Evolutionary conservation across 164 flowering plant species (phyloP).

Genomic region (Warburgia ugandensis): DNA sequence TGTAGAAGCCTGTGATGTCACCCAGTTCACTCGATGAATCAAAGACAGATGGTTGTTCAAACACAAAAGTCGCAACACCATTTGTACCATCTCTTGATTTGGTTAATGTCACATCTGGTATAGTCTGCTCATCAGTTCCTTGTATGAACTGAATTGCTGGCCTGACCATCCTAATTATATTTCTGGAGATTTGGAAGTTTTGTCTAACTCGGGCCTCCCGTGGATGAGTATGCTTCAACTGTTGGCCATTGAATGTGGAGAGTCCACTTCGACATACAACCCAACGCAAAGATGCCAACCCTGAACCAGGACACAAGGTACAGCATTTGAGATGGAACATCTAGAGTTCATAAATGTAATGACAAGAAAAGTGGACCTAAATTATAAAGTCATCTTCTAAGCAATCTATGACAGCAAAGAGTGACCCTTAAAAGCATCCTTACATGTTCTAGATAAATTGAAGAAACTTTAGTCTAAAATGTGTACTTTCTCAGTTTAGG

Average conservation of each 20-base stretch:
- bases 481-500: too few species aligned
- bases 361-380: too few species aligned
- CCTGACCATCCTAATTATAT: constrained; percentile 53
- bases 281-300: constrained; percentile 22
- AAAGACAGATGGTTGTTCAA: constrained; percentile 86
- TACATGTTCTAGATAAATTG: too few species aligned
- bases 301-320: constrained; percentile 27
- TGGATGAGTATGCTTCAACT: constrained; percentile 27
- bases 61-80: constrained; percentile 80
- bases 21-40: constrained; percentile 85
- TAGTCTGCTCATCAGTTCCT: constrained; percentile 83
- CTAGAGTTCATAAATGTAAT: too few species aligned
- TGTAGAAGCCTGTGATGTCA: constrained; percentile 91
- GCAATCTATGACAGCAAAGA: too few species aligned
- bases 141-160: constrained; percentile 94
- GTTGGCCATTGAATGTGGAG: constrained; percentile 60
- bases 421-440: too few species aligned
- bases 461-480: too few species aligned
- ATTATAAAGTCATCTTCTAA: too few species aligned
- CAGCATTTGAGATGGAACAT: background rate
- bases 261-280: constrained; percentile 25
- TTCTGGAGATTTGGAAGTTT: constrained; percentile 16
- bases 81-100: constrained; percentile 91
- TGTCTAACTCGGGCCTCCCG: constrained; percentile 11
- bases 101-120: constrained; percentile 85